Conservation (phyloP, 306 rosid species). For the Adenanthera pavonina region DNA sequence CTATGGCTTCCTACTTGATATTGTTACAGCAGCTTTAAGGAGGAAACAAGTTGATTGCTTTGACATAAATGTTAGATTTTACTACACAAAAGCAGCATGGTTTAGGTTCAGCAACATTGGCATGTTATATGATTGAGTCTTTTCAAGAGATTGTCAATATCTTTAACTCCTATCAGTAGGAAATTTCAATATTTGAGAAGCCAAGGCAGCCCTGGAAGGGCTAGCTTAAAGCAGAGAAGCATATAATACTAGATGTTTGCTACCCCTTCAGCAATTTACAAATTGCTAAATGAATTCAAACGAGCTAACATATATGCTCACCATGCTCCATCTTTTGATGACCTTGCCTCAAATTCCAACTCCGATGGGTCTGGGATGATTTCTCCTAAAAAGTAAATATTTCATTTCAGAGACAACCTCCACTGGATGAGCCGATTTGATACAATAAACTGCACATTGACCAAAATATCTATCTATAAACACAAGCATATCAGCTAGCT, state of each 20-base stretch:
- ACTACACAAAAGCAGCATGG: not conserved
- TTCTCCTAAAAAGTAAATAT: slow-evolving; percentile 51
- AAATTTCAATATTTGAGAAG: not conserved
- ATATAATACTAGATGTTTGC: not conserved
- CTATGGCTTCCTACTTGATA: not conserved
- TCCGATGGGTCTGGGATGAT: slow-evolving; percentile 55
- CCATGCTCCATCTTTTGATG: slow-evolving; percentile 97
- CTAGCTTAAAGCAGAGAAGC: not conserved
- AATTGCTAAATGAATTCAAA: slow-evolving; percentile 1
- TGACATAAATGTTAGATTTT: not conserved
- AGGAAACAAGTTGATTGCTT: not conserved
- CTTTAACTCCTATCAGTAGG: not conserved
- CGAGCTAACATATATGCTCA: slow-evolving; percentile 41
- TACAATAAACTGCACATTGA: slow-evolving; percentile 9
- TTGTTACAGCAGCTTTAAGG: not conserved
- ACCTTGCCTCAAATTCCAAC: slow-evolving; percentile 92
- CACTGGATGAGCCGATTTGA: slow-evolving; percentile 22
- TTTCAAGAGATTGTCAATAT: not conserved
- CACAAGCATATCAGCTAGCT: slow-evolving; percentile 19
- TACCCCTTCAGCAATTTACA: not conserved
- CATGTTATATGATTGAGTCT: not conserved
- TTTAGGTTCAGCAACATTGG: not conserved
- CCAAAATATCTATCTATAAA: not conserved
- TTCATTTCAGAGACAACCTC: slow-evolving; percentile 32
- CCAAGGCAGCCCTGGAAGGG: too few relatives aligned